These are phyloP conservation scores for Diutina catenulata DNA, from an alignment of 1,139 yeast species.

Conservation along the genomic window DNA sequence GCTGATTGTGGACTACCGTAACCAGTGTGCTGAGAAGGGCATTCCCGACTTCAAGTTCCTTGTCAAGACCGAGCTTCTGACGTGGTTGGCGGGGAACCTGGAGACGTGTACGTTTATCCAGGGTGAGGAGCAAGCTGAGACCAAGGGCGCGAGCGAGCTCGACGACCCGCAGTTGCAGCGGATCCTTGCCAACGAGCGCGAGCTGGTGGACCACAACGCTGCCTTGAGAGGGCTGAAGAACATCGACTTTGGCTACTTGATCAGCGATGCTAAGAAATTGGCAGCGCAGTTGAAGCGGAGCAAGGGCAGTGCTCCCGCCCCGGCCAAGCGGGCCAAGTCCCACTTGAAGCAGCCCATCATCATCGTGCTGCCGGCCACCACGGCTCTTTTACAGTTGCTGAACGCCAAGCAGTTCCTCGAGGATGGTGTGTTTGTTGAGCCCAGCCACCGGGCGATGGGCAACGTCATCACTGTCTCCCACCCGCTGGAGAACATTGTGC, in stretches of 20 bases:
- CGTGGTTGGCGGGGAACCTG: slow-evolving; percentile 67
- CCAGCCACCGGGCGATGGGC: slow-evolving; percentile 24
- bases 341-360: slow-evolving; percentile 50
- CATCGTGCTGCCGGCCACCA: slow-evolving; percentile 86
- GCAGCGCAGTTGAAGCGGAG: slow-evolving; percentile 41
- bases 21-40: slow-evolving; percentile 53
- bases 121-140: slow-evolving; percentile 6
- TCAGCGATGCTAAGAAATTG: slow-evolving; percentile 59
- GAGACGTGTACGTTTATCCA: slow-evolving; percentile 43
- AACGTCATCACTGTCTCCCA: slow-evolving; percentile 45
- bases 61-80: slow-evolving; percentile 73
- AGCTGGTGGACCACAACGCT: slow-evolving; percentile 66
- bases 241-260: slow-evolving; percentile 61
- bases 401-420: slow-evolving; percentile 79
- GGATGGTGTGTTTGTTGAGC: slow-evolving; percentile 58
- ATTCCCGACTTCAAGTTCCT: slow-evolving; percentile 69
- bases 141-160: slow-evolving; percentile 5
- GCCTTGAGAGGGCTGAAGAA: slow-evolving; percentile 69
- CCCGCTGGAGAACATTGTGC: slow-evolving; percentile 41
- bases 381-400: slow-evolving; percentile 69
- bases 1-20: slow-evolving; percentile 72
- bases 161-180: slow-evolving; percentile 45
- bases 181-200: slow-evolving; percentile 49
- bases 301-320: slow-evolving; percentile 9
- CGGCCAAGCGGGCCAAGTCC: not conserved